Percentiles rank a stretch among this genome's conserved stretches.
phyloP scores from a whole-genome alignment of 371 early-diverging fungal genomes.

The Mortierella sp. region DNA sequence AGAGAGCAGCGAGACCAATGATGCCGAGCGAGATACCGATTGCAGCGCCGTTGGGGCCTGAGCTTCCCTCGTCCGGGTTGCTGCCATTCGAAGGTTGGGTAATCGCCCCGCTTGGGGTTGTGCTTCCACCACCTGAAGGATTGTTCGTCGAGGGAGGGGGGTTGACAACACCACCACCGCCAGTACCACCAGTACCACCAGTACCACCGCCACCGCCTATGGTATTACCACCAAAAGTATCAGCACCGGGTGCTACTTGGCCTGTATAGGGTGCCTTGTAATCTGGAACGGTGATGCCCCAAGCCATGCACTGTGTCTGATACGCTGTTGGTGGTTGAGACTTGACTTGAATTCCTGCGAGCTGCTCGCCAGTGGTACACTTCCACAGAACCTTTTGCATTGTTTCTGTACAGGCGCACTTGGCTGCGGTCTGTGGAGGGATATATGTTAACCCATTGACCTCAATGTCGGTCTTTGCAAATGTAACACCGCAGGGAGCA shows the following conservation, averaged over 20 bases:
- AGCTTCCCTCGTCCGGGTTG: slow-evolving; percentile 4
- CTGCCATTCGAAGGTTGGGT: too few species aligned
- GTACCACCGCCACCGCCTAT: too few species aligned
- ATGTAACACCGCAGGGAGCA: slow-evolving; percentile 29
- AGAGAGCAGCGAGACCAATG: slow-evolving; percentile 30
- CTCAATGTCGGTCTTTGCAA: slow-evolving; percentile 12
- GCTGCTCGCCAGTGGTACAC: slow-evolving; percentile 18
- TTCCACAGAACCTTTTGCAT: slow-evolving; percentile 40
- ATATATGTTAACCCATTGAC: slow-evolving; percentile 21
- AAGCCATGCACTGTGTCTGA: slow-evolving; percentile 23
- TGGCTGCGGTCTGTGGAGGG: slow-evolving; percentile 13
- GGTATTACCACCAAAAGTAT: too few species aligned
- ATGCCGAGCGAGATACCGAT: slow-evolving; percentile 48
- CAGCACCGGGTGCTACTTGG: slow-evolving; percentile 26
- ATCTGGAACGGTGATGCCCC: slow-evolving; percentile 4
- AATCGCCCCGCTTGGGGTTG: neutral
- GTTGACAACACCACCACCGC: neutral
- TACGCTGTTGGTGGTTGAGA: slow-evolving; percentile 21
- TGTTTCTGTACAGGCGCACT: slow-evolving; percentile 26
- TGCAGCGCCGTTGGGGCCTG: slow-evolving; percentile 35
- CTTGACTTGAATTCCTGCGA: slow-evolving; percentile 8
- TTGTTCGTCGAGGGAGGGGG: too few species aligned
- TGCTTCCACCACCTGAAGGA: slow-evolving; percentile 3
- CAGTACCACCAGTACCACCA: neutral
- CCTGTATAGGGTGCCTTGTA: slow-evolving; percentile 37